Evolutionary conservation across 2,329 filamentous ascomycete genomes (phyloP), one percentile per base, ranked within the genome.

Genomic region (Apiospora rasikravindrae): DNA sequence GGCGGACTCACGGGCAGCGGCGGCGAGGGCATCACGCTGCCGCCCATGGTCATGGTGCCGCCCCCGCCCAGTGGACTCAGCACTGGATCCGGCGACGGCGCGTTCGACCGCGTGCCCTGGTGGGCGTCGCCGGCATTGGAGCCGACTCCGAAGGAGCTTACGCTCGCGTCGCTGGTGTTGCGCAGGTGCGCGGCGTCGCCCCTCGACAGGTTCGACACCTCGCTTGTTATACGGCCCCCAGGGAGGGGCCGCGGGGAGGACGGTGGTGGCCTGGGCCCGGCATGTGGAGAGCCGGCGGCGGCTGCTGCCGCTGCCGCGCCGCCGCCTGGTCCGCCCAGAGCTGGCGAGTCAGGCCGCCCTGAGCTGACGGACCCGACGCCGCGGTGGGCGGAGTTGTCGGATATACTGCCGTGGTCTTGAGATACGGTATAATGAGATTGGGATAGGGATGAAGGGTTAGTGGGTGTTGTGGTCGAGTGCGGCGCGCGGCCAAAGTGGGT

Each of bases 201-300:
- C 49, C 85, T 83, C 75, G 82, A 85, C 40, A 86, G 73, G 42
- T 80, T 80, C 22, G 84, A 86, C 22, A 86, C 76, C 69, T 80
- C 82, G n/a, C 83, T 85, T 47, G 79, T 76, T 37, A 74, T 70
- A 37, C 77, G 74, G 2, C 33, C 33, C 24, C 71, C 33, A 73
- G 72, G 64, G 69, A 33, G 40, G 16, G 26, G 69, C 26, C 26
- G 61, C 61, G 61, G 72, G 24, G 67, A 61, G 66, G 53, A 64
- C 19, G 66, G 66, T 26, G 70, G 66, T 67, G 44, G 72, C 69
- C 37, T 67, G 45, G 33, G 5, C 42, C 19, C 37, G 24, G n/a
- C 10, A 14, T 51, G 49, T 24, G 61, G 44, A n/a, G 57, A 57
- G 45, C 71, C 42, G 42, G 49, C 68, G 42, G 26, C 51, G 61